phyloP scores from a whole-genome alignment of 495 filamentous ascomycete species.

The Hypoxylon cercidicola region DNA sequence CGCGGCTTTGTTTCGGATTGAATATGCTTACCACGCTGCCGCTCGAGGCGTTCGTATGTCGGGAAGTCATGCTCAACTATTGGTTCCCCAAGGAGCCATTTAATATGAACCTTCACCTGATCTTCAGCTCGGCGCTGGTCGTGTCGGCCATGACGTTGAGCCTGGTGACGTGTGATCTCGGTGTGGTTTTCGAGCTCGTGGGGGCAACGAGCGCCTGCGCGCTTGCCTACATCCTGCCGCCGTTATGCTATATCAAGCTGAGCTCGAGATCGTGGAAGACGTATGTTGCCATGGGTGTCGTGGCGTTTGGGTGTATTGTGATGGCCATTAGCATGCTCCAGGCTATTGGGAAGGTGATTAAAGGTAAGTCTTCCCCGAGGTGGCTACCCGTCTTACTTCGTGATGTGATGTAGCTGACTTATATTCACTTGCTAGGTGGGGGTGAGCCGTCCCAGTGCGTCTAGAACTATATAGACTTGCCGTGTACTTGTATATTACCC shows the following conservation, averaged over 20 bases:
- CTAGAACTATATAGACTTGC: conserved; percentile 26
- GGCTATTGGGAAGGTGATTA: conserved; percentile 72
- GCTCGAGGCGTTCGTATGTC: conserved; percentile 95
- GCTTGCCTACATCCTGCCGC: conserved; percentile 93
- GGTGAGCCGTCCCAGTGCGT: conserved; percentile 47
- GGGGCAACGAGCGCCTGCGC: conserved; percentile 94
- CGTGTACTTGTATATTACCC: conserved; percentile 39
- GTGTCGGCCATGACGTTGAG: conserved; percentile 79
- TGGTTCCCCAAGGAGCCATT: conserved; percentile 83
- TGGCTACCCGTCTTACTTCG: conserved; percentile 27
- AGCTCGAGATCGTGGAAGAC: conserved; percentile 82
- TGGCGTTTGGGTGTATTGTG: conserved; percentile 80
- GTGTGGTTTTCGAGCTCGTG: conserved; percentile 92
- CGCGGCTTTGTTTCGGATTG: conserved; percentile 91
- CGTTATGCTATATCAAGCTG: conserved; percentile 93
- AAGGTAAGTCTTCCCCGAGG: conserved; percentile 47
- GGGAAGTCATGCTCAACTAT: conserved; percentile 95
- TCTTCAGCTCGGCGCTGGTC: conserved; percentile 84
- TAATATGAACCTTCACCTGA: conserved; percentile 83
- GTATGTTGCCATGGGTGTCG: conserved; percentile 72
- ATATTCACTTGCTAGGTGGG: conserved; percentile 38
- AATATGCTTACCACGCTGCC: conserved; percentile 99
- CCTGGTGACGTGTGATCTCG: conserved; percentile 90
- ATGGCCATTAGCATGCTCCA: conserved; percentile 86
- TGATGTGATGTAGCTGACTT: conserved; percentile 26